These are phyloP conservation scores for Didymella segeticola DNA, from an alignment of 2,329 filamentous ascomycete genomes.

Conservation along the genomic window DNA sequence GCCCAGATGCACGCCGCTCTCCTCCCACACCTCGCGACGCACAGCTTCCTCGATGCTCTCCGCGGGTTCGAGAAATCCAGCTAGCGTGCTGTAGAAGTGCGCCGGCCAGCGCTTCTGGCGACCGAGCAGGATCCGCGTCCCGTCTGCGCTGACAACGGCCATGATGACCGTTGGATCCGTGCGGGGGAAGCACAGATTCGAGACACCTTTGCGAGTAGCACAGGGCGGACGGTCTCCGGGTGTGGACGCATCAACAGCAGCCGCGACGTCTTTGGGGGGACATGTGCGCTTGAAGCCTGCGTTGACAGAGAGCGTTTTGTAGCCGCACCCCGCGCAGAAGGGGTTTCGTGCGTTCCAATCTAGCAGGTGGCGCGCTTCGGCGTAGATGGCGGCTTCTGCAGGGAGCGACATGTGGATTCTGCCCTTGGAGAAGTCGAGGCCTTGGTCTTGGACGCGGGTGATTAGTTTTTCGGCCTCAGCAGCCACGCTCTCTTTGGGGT, in stretches of 20 bases:
- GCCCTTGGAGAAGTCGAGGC: conserved; percentile 71
- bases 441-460: conserved; percentile 64
- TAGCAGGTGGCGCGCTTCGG: conserved; percentile 83
- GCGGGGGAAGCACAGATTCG: conserved; percentile 89
- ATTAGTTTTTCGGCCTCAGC: conserved; percentile 69
- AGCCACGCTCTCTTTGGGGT: conserved; percentile 72
- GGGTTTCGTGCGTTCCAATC: conserved; percentile 96
- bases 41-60: conserved; percentile 60
- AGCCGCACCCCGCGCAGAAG: conserved; percentile 89
- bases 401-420: conserved; percentile 67
- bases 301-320: conserved; percentile 78
- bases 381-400: conserved; percentile 81
- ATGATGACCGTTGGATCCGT: conserved; percentile 97
- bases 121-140: conserved; percentile 79
- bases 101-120: conserved; percentile 83
- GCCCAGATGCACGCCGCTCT: conserved; percentile 56
- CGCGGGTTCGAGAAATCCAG: conserved; percentile 60
- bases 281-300: conserved; percentile 83
- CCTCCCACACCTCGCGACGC: conserved; percentile 60
- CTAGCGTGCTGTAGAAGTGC: conserved; percentile 86
- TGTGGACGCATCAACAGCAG: conserved; percentile 47
- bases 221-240: conserved; percentile 69
- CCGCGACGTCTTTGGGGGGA: conserved; percentile 70
- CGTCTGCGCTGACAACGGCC: conserved; percentile 83
- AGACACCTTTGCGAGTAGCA: conserved; percentile 81